These are phyloP conservation scores for Carex parvula DNA, from an alignment of 176 grass and related monocot species.

Conservation along the genomic window DNA sequence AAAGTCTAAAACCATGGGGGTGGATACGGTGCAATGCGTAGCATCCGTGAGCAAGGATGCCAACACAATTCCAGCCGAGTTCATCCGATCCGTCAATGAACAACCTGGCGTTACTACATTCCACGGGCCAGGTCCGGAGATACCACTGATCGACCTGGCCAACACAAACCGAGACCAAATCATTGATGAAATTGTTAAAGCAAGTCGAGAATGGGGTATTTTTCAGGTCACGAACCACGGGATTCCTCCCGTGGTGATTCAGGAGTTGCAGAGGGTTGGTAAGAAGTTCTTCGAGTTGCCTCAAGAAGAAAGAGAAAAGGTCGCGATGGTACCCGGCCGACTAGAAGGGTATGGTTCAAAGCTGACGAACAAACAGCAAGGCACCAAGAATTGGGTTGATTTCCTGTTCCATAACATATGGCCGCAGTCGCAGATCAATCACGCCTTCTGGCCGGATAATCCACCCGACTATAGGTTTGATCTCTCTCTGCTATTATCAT, in stretches of 20 bases:
- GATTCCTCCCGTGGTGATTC: slow-evolving; percentile 31
- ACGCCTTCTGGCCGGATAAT: slow-evolving; percentile 45
- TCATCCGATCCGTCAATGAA: slow-evolving; percentile 48
- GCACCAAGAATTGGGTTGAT: slow-evolving; percentile 49
- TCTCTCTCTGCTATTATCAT: neutral
- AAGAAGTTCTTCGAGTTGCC: slow-evolving; percentile 70
- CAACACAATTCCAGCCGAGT: slow-evolving; percentile 40
- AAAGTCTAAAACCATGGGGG: neutral
- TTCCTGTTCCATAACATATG: slow-evolving; percentile 73
- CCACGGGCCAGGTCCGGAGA: slow-evolving; percentile 29
- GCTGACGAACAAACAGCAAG: slow-evolving; percentile 2
- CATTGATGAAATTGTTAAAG: slow-evolving; percentile 21
- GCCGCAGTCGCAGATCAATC: slow-evolving; percentile 38
- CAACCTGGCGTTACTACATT: slow-evolving; percentile 46
- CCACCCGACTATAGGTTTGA: slow-evolving; percentile 34
- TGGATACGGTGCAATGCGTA: slow-evolving; percentile 41
- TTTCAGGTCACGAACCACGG: slow-evolving; percentile 81
- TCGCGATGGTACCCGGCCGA: slow-evolving; percentile 34
- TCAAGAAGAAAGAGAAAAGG: slow-evolving; percentile 50
- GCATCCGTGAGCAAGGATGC: slow-evolving; percentile 17
- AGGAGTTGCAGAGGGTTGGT: slow-evolving; percentile 64
- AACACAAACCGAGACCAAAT: neutral
- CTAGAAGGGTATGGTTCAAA: slow-evolving; percentile 59
- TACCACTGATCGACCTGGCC: slow-evolving; percentile 60
- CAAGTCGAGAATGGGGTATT: slow-evolving; percentile 59